Base-by-base conservation (phyloP, 2,329 filamentous ascomycete species). In the Phymatotrichopsis omnivora region DNA sequence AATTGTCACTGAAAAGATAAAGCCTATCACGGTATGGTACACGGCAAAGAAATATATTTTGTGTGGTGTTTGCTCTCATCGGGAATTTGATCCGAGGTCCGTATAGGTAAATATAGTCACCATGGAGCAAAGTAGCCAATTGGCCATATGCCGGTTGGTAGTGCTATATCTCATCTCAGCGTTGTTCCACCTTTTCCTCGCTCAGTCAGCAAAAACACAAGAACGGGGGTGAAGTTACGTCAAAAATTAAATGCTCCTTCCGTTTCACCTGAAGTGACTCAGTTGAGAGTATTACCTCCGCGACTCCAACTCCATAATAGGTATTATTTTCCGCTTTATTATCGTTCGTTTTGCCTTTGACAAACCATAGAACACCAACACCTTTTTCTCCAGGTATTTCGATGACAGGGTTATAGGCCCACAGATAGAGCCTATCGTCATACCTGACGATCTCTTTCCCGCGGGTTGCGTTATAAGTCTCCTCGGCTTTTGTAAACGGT, bases 221-320 rank as follows among this genome's bases (percentile, higher is more conserved):
- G 1, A 2, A 27, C 25, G 11, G 14, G 1, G 10, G 11, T 16
- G 16, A 12, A 29, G 14, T 14, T 47, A 43, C 47, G 23, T 50
- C 32, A 19, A 44, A 51, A 36, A 48, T 28, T 10, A 40, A 8
- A 12, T 43, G 17, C 5, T 27, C 44, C 19, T 17, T 14, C 24
- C 39, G 38, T 11, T 14, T 42, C 4, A 31, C 29, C 10, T 43
- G n/a, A 5, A 40, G 37, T n/a, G n/a, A n/a, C n/a, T n/a, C n/a
- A n/a, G n/a, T n/a, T n/a, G n/a, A n/a, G n/a, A n/a, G n/a, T n/a
- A n/a, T n/a, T 17, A 43, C 44, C 22, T 50, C 44, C 1, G 47
- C 44, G 11, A 50, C 38, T n/a, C 47, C 44, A n/a, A 51, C 19
- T 2, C 47, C 47, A 35, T 36, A 42, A 22, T 42, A 45, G 10